Conservation (phyloP, 768 basidiomycete species). For the Hortiboletus campestris region DNA sequence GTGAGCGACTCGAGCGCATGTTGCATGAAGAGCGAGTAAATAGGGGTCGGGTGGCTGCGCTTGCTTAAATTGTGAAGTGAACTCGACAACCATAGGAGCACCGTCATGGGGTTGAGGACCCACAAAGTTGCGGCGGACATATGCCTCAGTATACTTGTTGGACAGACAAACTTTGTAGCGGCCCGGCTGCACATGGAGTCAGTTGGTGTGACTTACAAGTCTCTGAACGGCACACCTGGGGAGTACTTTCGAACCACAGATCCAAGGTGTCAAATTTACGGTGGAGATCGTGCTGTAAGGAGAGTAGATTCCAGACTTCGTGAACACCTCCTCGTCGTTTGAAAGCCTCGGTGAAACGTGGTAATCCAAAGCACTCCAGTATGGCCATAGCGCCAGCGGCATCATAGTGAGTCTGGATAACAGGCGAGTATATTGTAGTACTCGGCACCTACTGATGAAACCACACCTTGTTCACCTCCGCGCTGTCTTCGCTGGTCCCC, state of each 20-base stretch:
- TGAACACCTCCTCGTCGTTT: not conserved
- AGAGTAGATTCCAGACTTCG: too few species aligned
- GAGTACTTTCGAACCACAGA: not conserved
- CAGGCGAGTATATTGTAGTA: not conserved
- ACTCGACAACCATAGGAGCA: too few species aligned
- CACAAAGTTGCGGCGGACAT: too few species aligned
- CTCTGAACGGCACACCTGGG: not conserved
- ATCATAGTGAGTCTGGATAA: not conserved
- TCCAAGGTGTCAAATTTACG: accelerated
- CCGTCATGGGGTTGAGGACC: too few species aligned
- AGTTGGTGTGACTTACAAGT: not conserved
- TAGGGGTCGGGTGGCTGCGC: not conserved
- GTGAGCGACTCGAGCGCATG: too few species aligned
- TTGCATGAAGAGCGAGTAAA: slow-evolving; percentile 1
- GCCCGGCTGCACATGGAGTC: too few species aligned
- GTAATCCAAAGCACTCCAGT: not conserved
- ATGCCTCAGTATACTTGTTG: too few species aligned
- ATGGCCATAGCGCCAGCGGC: not conserved
- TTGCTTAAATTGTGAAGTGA: too few species aligned
- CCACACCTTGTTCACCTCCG: not conserved
- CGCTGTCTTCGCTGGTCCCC: not conserved
- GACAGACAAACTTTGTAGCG: too few species aligned
- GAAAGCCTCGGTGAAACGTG: not conserved
- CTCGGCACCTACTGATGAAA: too few species aligned
- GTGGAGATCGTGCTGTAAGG: not conserved